Evolutionary conservation across 192 early-diverging fungal genomes (phyloP).

Genomic region (Podochytrium sp.): DNA sequence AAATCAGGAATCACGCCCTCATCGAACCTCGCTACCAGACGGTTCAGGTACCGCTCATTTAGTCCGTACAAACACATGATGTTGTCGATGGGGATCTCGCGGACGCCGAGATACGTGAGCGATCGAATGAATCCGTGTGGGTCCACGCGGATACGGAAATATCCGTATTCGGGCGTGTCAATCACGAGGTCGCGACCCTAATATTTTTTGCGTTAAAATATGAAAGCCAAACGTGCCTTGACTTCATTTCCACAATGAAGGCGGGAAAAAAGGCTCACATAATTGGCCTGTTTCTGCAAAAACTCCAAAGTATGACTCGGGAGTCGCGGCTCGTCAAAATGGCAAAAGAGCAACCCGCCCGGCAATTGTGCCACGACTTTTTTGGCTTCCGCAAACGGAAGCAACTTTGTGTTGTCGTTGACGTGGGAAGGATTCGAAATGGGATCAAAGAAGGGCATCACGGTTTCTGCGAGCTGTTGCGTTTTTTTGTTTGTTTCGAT

Average conservation of each 20-base stretch:
- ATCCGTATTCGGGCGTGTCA: constrained; percentile 31
- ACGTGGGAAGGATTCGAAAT: constrained; percentile 12
- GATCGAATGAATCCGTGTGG: constrained; percentile 51
- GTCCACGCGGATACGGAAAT: constrained; percentile 57
- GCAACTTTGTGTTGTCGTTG: constrained; percentile 13
- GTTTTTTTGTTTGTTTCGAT: neutral
- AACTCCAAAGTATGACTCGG: constrained; percentile 41
- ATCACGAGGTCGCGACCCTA: constrained; percentile 57
- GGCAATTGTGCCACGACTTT: constrained; percentile 45
- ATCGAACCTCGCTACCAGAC: constrained; percentile 54
- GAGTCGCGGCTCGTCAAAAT: constrained; percentile 53
- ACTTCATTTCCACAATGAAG: neutral
- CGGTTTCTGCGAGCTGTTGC: constrained; percentile 41
- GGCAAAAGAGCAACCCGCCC: constrained; percentile 48
- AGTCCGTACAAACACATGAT: constrained; percentile 48
- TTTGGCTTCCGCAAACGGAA: constrained; percentile 41
- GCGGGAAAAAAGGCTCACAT: constrained; percentile 29
- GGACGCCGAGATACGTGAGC: constrained; percentile 48
- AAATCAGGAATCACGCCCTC: constrained; percentile 61
- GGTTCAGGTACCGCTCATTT: constrained; percentile 58
- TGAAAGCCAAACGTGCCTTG: neutral
- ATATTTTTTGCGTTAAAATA: constrained; percentile 10
- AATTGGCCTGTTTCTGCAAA: constrained; percentile 35
- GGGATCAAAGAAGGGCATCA: constrained; percentile 52
- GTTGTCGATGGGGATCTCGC: constrained; percentile 49